A percentile compares a stretch with the other conserved stretches of the same genome.
phyloP scores from a whole-genome alignment of 345 rosid species.

The Mangifera indica region DNA sequence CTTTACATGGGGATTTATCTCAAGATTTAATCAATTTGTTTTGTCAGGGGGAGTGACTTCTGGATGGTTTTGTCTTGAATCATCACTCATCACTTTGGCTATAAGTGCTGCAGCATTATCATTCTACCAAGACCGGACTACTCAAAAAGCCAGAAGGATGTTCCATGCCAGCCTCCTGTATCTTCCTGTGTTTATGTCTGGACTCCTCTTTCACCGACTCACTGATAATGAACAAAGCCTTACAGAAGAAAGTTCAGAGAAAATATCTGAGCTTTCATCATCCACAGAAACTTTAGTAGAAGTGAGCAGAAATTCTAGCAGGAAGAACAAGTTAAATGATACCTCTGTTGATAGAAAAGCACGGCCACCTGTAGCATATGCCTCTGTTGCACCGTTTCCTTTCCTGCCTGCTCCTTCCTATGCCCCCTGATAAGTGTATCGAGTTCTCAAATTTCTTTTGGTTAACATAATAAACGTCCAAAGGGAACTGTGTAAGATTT shows the following conservation, averaged over 20 bases:
- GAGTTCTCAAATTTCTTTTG: slow-evolving; percentile 1
- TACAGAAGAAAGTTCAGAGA: background rate
- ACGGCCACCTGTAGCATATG: slow-evolving; percentile 76
- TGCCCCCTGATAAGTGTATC: slow-evolving; percentile 21
- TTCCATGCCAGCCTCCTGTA: slow-evolving; percentile 83
- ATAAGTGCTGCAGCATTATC: slow-evolving; percentile 77
- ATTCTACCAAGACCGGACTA: slow-evolving; percentile 60
- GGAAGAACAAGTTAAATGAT: slow-evolving; percentile 20
- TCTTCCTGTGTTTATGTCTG: slow-evolving; percentile 39
- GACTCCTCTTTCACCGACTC: slow-evolving; percentile 5
- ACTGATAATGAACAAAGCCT: slow-evolving; percentile 23
- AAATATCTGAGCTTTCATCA: slow-evolving; percentile 22
- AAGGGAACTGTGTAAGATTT: background rate
- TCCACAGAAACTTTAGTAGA: slow-evolving; percentile 10
- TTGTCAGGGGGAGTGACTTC: too few relatives aligned
- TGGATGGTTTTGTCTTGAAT: slow-evolving; percentile 17
- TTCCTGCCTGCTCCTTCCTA: slow-evolving; percentile 82
- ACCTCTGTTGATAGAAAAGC: slow-evolving; percentile 20
- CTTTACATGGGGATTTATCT: too few relatives aligned
- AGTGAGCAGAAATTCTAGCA: slow-evolving; percentile 21
- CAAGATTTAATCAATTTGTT: background rate
- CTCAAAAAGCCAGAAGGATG: slow-evolving; percentile 75
- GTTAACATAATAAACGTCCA: background rate
- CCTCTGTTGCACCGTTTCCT: slow-evolving; percentile 93
- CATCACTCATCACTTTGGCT: slow-evolving; percentile 31